Percentiles rank a stretch among this genome's conserved stretches.
Conservation (phyloP, 768 basidiomycete species). For the Suillus subalutaceus region DNA sequence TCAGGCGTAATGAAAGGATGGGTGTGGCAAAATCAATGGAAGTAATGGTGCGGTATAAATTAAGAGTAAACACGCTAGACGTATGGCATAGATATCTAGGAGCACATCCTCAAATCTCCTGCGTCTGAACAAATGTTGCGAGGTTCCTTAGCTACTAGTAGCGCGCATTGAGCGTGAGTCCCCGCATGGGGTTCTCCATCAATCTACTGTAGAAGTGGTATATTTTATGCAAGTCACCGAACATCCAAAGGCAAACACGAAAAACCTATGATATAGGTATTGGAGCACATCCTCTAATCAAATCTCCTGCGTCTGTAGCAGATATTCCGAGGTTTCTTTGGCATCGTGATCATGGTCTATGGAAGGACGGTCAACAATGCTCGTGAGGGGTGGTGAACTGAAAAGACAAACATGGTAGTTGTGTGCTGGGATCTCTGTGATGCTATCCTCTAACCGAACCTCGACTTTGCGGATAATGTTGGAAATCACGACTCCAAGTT, state of each 20-base stretch:
- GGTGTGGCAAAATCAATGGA: too few relatives aligned
- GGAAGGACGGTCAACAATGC: constrained; percentile 8
- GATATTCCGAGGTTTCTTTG: constrained; percentile 67
- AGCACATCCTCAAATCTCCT: too few relatives aligned
- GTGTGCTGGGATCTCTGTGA: constrained; percentile 64
- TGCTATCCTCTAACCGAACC: constrained; percentile 60
- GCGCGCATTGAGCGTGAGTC: too few relatives aligned
- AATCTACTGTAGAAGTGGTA: neutral
- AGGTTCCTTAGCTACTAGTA: too few relatives aligned
- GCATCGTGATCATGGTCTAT: constrained; percentile 94
- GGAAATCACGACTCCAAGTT: constrained; percentile 82
- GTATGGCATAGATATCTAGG: too few relatives aligned
- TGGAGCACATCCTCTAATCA: constrained; percentile 35
- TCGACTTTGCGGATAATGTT: constrained; percentile 80
- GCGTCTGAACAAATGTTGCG: too few relatives aligned
- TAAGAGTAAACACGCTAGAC: too few relatives aligned
- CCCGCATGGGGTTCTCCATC: too few relatives aligned
- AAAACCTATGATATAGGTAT: constrained; percentile 11
- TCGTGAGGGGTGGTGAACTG: neutral
- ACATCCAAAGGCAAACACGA: constrained; percentile 11
- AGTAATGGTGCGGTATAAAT: too few relatives aligned
- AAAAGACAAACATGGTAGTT: constrained; percentile 81
- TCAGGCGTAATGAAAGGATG: too few relatives aligned
- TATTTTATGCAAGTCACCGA: constrained; percentile 9
- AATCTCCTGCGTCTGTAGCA: constrained; percentile 67